Evolutionary conservation across 371 early-diverging fungal species (phyloP), one percentile per base, ranked within the genome.

Genomic region (Apophysomyces sp.): DNA sequence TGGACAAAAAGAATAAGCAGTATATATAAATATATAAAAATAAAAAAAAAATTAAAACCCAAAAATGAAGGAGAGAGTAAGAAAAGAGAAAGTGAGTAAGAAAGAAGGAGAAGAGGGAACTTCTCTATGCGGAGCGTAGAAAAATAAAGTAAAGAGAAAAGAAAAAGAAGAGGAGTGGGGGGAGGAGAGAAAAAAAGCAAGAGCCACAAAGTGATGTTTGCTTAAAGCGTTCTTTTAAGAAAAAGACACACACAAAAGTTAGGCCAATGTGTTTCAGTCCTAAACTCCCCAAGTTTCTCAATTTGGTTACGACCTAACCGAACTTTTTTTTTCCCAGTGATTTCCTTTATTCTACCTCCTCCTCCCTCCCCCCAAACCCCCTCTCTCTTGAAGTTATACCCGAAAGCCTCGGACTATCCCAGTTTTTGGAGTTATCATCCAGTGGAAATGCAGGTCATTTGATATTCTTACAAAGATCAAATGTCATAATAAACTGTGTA

Each of bases 31-130:
- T 44, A 54, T 59, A 27, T 44, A 52, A 57, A 40, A 52, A 15
- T 34, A 56, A 52, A 31, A 56, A 27, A 52, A 63, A 37, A 57
- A 52, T n/a, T n/a, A 37, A 56, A 31, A 54, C 7, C 21, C 9
- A 55, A 55, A 55, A 32, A 32, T 31, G 7, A 31, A 21, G 4
- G 31, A 55, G n/a, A n/a, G 15, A 56, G 18, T 21, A 18, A n/a
- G 26, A 56, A 34, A 32, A 36, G 16, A 27, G 28, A 53, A 29
- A 34, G 34, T 11, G 34, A 1, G 5, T 11, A 13, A 34, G 13
- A 13, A 34, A 34, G 34, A 34, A 34, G 34, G 13, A 4, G 4
- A 34, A 34, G 2, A 34, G 34, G 34, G 5, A 13, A 13, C 34
- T n/a, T n/a, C n/a, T n/a, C n/a, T n/a, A n/a, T n/a, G n/a, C n/a